Percentiles rank a stretch among this genome's conserved stretches.
Evolutionary conservation across 1,139 yeast species (phyloP).

Genomic region (Pneumocystis sp.): DNA sequence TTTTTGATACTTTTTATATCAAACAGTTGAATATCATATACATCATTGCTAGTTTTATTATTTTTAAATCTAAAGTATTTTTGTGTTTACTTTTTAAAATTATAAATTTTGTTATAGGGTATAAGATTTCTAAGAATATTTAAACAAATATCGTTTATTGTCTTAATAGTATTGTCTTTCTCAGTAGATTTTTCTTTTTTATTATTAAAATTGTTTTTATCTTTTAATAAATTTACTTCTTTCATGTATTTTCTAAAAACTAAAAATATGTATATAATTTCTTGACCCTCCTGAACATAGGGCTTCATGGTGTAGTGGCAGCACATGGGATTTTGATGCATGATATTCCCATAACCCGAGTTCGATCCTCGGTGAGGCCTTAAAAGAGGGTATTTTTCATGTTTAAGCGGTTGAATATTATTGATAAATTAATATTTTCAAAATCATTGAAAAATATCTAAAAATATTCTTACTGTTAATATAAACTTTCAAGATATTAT

Average conservation of each 20-base stretch:
- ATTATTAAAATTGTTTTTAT: background rate
- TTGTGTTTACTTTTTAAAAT: background rate
- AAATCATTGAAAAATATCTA: background rate
- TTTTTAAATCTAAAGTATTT: background rate
- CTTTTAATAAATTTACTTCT: background rate
- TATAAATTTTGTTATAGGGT: background rate
- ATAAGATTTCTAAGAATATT: background rate
- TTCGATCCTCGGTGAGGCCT: slow-evolving; percentile 1
- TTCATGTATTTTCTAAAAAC: background rate
- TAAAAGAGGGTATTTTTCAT: background rate
- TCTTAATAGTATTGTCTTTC: background rate
- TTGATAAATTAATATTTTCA: no score
- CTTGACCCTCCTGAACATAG: background rate
- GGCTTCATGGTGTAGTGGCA: background rate
- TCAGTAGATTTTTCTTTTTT: background rate
- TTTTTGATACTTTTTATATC: background rate
- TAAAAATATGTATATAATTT: background rate
- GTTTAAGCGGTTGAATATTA: no score
- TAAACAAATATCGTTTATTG: background rate
- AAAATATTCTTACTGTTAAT: background rate
- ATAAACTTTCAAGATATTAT: background rate
- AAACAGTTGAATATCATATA: background rate
- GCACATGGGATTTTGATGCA: background rate
- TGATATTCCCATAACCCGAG: background rate
- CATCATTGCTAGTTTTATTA: background rate